Evolutionary conservation across 768 basidiomycete species (phyloP).

Genomic region (Kwoniella sp.): DNA sequence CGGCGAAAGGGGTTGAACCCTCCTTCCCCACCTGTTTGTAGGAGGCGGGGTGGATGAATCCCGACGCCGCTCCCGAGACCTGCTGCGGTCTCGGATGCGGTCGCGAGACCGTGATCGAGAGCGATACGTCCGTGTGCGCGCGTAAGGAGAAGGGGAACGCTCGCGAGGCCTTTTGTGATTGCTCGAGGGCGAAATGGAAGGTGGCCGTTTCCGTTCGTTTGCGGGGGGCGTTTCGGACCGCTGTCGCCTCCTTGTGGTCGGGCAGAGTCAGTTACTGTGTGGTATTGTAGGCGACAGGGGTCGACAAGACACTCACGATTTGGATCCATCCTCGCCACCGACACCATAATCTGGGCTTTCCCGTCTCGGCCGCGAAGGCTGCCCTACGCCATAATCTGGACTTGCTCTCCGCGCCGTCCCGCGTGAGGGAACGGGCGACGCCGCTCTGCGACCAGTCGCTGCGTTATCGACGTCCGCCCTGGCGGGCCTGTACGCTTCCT

Average conservation of each 20-base stretch:
- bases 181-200: constrained; percentile 2
- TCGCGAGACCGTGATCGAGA: not conserved
- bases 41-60: constrained; percentile 8
- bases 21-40: constrained; percentile 3
- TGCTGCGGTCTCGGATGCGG: no score
- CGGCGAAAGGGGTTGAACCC: not conserved
- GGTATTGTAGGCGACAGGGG: no score
- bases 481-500: no score
- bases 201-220: constrained; percentile 14
- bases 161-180: constrained; percentile 18
- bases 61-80: no score
- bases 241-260: no score
- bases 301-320: not conserved
- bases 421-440: no score
- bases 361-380: not conserved
- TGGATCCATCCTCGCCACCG: constrained; percentile 21
- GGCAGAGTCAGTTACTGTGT: no score
- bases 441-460: no score
- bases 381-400: constrained; percentile 33
- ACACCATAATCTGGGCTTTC: constrained; percentile 38
- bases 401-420: constrained; percentile 17
- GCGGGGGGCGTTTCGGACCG: constrained; percentile 8
- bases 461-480: no score
- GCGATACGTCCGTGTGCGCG: not conserved
- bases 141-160: not conserved